These are phyloP conservation scores for Talaromyces sp. DNA, from an alignment of 2,329 filamentous ascomycete genomes.

Conservation along the genomic window DNA sequence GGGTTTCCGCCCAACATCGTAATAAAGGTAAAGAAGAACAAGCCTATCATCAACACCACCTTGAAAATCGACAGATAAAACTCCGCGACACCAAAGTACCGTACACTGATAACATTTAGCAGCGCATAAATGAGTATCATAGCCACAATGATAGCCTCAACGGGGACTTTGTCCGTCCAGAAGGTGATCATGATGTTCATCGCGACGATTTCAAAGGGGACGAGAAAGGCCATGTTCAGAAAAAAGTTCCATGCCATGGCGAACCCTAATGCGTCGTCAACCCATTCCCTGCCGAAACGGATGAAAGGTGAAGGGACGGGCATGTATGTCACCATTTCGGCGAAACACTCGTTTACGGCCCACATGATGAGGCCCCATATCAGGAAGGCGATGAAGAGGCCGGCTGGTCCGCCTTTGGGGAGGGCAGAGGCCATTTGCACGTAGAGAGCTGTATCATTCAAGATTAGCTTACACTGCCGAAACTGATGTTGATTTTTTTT, in stretches of 20 bases:
- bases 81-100: conserved; percentile 60
- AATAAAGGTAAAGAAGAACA: conserved; percentile 23
- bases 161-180: conserved; percentile 25
- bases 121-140: conserved; percentile 59
- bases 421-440: conserved; percentile 41
- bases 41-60: conserved; percentile 56
- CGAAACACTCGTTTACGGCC: conserved; percentile 44
- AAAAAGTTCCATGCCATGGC: conserved; percentile 64
- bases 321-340: conserved; percentile 82
- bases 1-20: conserved; percentile 22
- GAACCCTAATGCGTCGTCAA: conserved; percentile 77
- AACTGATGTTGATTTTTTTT: neutral
- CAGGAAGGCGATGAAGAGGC: conserved; percentile 37
- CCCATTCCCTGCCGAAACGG: conserved; percentile 75
- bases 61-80: conserved; percentile 63
- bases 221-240: conserved; percentile 14
- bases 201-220: conserved; percentile 16
- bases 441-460: conserved; percentile 31
- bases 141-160: conserved; percentile 62
- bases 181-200: conserved; percentile 13
- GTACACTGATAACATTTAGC: conserved; percentile 60
- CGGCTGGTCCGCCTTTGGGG: conserved; percentile 38
- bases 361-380: conserved; percentile 29
- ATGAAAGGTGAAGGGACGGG: conserved; percentile 76
- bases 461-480: neutral